A percentile compares a stretch with the other conserved stretches of the same genome.
Conservation (phyloP, 2,329 filamentous ascomycete species). For the Raffaelea ambrosiae region DNA sequence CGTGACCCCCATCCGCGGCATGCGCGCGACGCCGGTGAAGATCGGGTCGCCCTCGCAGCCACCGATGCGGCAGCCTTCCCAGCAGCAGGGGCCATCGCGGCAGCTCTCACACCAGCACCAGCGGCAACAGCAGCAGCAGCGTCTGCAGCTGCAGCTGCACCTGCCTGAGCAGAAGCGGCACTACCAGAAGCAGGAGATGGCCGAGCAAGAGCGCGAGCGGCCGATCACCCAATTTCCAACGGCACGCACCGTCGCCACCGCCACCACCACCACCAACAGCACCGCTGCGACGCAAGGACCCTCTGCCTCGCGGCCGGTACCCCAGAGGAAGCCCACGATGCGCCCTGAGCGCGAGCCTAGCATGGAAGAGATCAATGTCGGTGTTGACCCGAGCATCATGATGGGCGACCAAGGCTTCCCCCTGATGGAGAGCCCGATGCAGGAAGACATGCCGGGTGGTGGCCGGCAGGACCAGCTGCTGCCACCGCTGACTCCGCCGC, state of each 20-base stretch:
- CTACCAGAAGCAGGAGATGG: too few species aligned
- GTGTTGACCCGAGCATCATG: slow-evolving; percentile 38
- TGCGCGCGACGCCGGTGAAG: slow-evolving; percentile 23
- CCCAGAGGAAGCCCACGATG: too few species aligned
- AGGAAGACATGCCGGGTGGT: background rate
- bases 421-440: background rate
- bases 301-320: too few species aligned
- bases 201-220: too few species aligned
- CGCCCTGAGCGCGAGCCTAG: slow-evolving; percentile 27
- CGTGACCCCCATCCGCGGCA: slow-evolving; percentile 27
- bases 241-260: too few species aligned
- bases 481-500: background rate
- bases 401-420: slow-evolving; percentile 9
- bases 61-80: too few species aligned
- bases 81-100: slow-evolving; percentile 6
- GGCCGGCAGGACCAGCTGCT: too few species aligned
- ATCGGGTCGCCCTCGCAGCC: background rate
- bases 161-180: too few species aligned
- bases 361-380: slow-evolving; percentile 43
- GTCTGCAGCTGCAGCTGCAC: too few species aligned
- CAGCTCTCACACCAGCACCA: background rate
- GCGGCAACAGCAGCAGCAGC: slow-evolving; percentile 4
- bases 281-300: too few species aligned
- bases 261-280: too few species aligned
- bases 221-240: too few species aligned